Evolutionary conservation across 2,329 filamentous ascomycete genomes (phyloP).

Genomic region (Cercospora zeae-maydis): DNA sequence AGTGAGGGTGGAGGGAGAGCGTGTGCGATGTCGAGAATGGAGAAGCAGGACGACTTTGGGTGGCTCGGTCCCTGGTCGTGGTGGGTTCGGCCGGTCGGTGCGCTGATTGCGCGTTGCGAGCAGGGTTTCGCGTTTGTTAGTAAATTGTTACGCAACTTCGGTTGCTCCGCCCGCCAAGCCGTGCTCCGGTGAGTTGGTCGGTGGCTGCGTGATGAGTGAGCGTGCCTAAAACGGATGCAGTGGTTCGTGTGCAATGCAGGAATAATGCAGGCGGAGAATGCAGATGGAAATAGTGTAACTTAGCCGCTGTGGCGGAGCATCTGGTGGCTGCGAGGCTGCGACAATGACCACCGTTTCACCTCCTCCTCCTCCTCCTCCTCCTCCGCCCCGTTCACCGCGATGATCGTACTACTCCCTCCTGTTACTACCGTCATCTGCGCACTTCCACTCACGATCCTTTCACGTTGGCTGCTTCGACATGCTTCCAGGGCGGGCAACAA

Average conservation of each 20-base stretch:
- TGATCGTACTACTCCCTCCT: too few relatives aligned
- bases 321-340: not conserved
- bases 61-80: not conserved
- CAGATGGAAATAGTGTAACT: not conserved
- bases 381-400: not conserved
- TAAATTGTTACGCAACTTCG: not conserved
- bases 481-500: not conserved
- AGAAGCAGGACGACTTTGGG: not conserved
- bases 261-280: not conserved
- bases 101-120: constrained; percentile 2
- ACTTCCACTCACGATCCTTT: not conserved
- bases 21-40: not conserved
- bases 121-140: not conserved
- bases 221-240: too few relatives aligned
- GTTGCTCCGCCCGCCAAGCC: not conserved
- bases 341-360: not conserved
- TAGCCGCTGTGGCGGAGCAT: not conserved
- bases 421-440: too few relatives aligned
- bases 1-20: too few relatives aligned
- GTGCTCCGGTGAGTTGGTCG: not conserved
- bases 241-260: not conserved
- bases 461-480: not conserved
- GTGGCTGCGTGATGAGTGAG: not conserved
- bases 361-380: not conserved
- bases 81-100: not conserved